Evolutionary conservation across 345 rosid genomes (phyloP).

Genomic region (Abelmoschus esculentus): DNA sequence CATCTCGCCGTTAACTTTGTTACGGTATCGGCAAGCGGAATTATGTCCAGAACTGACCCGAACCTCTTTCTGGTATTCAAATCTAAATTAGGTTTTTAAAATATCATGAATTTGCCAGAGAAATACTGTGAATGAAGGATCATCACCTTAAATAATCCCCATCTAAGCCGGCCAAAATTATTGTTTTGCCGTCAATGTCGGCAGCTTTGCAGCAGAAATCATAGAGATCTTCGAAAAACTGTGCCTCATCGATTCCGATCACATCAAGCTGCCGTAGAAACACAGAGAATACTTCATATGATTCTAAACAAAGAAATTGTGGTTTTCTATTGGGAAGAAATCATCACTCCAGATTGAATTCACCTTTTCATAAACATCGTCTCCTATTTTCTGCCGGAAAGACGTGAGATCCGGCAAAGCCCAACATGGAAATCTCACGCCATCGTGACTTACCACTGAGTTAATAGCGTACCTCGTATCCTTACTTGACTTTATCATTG

Average conservation of each 20-base stretch:
- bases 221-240: conserved; percentile 85
- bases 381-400: conserved; percentile 41
- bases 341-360: no score
- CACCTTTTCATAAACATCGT: conserved; percentile 61
- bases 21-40: conserved; percentile 77
- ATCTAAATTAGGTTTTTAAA: background rate
- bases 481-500: conserved; percentile 69
- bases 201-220: conserved; percentile 87
- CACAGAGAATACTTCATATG: background rate
- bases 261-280: conserved; percentile 57
- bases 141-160: conserved; percentile 83
- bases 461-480: conserved; percentile 69
- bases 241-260: conserved; percentile 92
- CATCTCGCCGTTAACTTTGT: conserved; percentile 76
- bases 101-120: background rate
- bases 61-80: conserved; percentile 61
- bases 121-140: background rate
- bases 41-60: conserved; percentile 70
- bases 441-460: conserved; percentile 80
- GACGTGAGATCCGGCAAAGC: conserved; percentile 64
- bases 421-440: conserved; percentile 76
- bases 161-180: conserved; percentile 75
- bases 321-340: background rate
- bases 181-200: conserved; percentile 66
- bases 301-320: background rate